Percentiles rank a stretch among this genome's conserved stretches.
These are phyloP conservation scores for Anaeromyces robustus DNA, from an alignment of 192 early-diverging fungal species.

Conservation along the genomic window DNA sequence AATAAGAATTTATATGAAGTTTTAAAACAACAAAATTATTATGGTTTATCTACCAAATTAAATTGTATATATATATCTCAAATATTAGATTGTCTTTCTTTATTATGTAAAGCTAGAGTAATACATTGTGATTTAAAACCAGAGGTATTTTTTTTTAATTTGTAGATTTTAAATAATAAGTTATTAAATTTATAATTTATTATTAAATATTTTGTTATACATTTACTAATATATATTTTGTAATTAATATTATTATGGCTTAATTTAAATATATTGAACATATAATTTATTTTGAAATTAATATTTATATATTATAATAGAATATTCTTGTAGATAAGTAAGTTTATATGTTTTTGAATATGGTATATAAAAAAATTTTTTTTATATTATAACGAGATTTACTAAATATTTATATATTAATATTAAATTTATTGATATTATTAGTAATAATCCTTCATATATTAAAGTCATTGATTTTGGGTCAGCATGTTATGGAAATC, in stretches of 20 bases:
- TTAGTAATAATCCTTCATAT: conserved; percentile 65
- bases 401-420: too few relatives aligned
- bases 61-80: conserved; percentile 83
- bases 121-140: conserved; percentile 99
- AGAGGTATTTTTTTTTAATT: conserved; percentile 36
- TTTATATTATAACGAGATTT: too few relatives aligned
- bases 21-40: conserved; percentile 91
- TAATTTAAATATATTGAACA: too few relatives aligned
- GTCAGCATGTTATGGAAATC: conserved; percentile 83
- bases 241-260: too few relatives aligned
- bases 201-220: too few relatives aligned
- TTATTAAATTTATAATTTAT: too few relatives aligned
- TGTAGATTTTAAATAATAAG: too few relatives aligned
- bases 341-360: background rate
- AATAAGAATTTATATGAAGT: conserved; percentile 95
- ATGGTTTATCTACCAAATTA: conserved; percentile 82
- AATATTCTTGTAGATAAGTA: background rate
- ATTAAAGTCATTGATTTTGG: conserved; percentile 99
- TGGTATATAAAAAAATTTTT: too few relatives aligned
- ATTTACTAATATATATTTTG: too few relatives aligned
- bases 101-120: conserved; percentile 70
- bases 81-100: conserved; percentile 75
- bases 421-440: too few relatives aligned
- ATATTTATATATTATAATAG: too few relatives aligned
- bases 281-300: too few relatives aligned